phyloP scores from a whole-genome alignment of 495 filamentous ascomycete species.

The Tuber indicum region DNA sequence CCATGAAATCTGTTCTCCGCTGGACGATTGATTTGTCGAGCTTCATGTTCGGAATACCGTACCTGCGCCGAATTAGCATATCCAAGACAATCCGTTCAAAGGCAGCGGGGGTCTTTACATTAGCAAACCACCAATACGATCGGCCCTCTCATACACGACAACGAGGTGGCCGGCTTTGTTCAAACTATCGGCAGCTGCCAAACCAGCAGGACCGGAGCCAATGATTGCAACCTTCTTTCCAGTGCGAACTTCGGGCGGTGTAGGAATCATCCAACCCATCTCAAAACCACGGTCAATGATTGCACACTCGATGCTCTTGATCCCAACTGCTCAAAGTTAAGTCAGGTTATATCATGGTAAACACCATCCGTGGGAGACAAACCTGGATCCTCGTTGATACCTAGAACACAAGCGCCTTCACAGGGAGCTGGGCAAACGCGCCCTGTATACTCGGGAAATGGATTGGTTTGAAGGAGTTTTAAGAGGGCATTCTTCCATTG shows the following conservation, averaged over 20 bases:
- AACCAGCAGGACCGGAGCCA: constrained; percentile 88
- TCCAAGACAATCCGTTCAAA: background rate
- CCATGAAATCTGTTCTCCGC: constrained; percentile 94
- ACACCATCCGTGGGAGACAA: background rate
- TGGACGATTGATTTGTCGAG: constrained; percentile 98
- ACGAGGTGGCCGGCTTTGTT: constrained; percentile 89
- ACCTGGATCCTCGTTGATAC: constrained; percentile 91
- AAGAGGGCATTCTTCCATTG: constrained; percentile 96
- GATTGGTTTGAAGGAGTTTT: constrained; percentile 96
- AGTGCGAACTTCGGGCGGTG: constrained; percentile 69
- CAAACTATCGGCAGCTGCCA: constrained; percentile 88
- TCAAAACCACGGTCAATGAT: constrained; percentile 99
- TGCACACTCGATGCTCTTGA: constrained; percentile 98
- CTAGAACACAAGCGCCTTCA: constrained; percentile 93
- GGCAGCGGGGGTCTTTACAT: constrained; percentile 52
- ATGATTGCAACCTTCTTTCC: constrained; percentile 91
- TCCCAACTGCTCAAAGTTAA: constrained; percentile 54
- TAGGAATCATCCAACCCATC: constrained; percentile 97
- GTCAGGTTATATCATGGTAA: constrained; percentile 24
- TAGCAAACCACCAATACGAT: constrained; percentile 86
- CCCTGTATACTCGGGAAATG: constrained; percentile 98
- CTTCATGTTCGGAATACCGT: constrained; percentile 99
- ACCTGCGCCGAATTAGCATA: constrained; percentile 35
- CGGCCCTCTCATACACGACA: constrained; percentile 92
- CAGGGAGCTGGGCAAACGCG: constrained; percentile 98